Conservation (phyloP, 257 asterid genomes). For the Leonotis leonurus region DNA sequence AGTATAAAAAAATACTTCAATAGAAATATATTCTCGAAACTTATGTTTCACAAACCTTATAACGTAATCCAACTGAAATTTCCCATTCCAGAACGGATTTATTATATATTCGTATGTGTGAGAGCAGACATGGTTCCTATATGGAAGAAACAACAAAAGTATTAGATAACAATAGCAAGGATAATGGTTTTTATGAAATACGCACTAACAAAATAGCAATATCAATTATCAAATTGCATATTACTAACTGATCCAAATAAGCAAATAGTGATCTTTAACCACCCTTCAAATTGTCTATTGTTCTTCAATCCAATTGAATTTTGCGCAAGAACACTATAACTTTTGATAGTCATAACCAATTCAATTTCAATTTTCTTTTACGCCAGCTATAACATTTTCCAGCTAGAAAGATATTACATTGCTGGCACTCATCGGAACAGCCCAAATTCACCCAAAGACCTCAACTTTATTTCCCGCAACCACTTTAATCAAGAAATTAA, state of each 20-base stretch:
- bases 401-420: neutral
- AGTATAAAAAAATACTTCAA: neutral
- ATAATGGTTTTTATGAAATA: slow-evolving; percentile 3
- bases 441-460: slow-evolving; percentile 2
- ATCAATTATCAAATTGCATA: neutral
- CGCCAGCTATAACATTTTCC: neutral
- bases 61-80: slow-evolving; percentile 84
- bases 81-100: slow-evolving; percentile 99
- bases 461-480: slow-evolving; percentile 6
- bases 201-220: neutral
- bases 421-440: neutral
- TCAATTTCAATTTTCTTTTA: neutral
- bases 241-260: neutral
- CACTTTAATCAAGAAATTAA: slow-evolving; percentile 8
- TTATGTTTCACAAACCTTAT: slow-evolving; percentile 59
- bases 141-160: slow-evolving; percentile 12
- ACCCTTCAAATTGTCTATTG: neutral
- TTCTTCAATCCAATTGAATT: neutral
- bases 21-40: slow-evolving; percentile 9
- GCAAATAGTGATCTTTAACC: neutral
- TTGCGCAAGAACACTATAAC: neutral
- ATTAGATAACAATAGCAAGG: slow-evolving; percentile 14
- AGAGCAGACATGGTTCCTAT: slow-evolving; percentile 90
- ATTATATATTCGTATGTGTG: slow-evolving; percentile 80
- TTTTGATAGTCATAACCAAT: neutral